phyloP scores from a whole-genome alignment of 1,284 basidiomycete genomes.

The Flammula alnicola region DNA sequence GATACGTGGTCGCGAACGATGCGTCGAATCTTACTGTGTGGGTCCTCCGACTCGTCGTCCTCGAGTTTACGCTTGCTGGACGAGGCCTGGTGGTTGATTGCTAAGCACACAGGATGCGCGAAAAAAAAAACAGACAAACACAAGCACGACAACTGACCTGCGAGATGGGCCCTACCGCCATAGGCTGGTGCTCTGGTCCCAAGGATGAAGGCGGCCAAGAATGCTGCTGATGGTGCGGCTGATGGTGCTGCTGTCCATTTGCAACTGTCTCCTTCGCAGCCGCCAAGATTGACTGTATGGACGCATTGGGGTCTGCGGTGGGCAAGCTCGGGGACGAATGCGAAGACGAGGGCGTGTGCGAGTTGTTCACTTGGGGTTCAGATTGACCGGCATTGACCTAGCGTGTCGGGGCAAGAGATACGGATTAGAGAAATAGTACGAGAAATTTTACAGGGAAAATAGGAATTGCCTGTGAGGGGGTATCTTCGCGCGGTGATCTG shows the following conservation, averaged over 20 bases:
- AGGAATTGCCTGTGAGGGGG: constrained; percentile 30
- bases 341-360: constrained; percentile 37
- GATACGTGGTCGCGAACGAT: constrained; percentile 79
- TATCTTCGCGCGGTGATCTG: constrained; percentile 27
- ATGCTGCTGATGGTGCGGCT: constrained; percentile 41
- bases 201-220: constrained; percentile 3
- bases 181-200: neutral
- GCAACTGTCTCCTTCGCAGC: constrained; percentile 45
- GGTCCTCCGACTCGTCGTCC: constrained; percentile 66
- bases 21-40: constrained; percentile 78
- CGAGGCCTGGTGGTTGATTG: constrained; percentile 33
- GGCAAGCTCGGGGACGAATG: constrained; percentile 41
- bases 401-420: constrained; percentile 14
- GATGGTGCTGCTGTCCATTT: constrained; percentile 42
- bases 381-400: constrained; percentile 17
- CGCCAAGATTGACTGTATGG: constrained; percentile 67
- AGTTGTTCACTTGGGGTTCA: constrained; percentile 32
- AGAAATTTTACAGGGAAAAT: constrained; percentile 9
- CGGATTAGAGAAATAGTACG: constrained; percentile 8
- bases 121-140: constrained; percentile 11
- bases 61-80: constrained; percentile 76
- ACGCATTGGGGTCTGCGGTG: constrained; percentile 55
- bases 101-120: constrained; percentile 7
- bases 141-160: constrained; percentile 34
- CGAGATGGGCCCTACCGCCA: constrained; percentile 22